Base-by-base conservation (phyloP, 164 flowering plant species). In the Santalum album region DNA sequence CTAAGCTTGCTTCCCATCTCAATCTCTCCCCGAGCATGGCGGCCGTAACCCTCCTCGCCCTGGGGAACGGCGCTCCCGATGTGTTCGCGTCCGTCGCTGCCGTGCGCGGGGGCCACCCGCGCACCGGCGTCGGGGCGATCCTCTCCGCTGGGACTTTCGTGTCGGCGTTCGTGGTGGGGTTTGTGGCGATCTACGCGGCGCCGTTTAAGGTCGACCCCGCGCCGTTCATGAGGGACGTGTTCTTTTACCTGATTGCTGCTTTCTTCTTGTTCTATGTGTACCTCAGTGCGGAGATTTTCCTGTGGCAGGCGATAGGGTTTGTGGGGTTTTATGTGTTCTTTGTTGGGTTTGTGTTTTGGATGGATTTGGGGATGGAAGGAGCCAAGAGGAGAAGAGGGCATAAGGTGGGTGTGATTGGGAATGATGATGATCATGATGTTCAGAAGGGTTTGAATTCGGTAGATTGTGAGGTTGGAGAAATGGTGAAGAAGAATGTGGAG, bases 51-150 rank as follows among this genome's bases (percentile, higher is more conserved):
- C 90, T 92, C n/a, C 66, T 92, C n/a, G 95, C 99, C 2, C 76
- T 92, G 11, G 99, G 99, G 12, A 90, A 94, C 55, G 99, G 99
- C 34, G 86, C 97, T 2, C 97, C 97, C 0, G 97, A 94, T 54
- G 89, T 90, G 20, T 90, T 90, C 49, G 76, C 97, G 0, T 84
- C 95, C 1, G 75, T 82, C 20, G 91, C 90, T 0, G 96, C 99
- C 0, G 78, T 89, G 12, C 75, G 90, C 9, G 65, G 72, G 0
- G 96, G 96, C 12, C 86, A 81, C 24, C 68, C 86, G 10, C 54
- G 97, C 16, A 90, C 97, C 16, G 99, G 97, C 19, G 75, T 94
- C 26, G 96, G 91, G 3, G 96, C 99, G 0, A 89, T 87, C 29
- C 69, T 92, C 17, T 84, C 95, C 0, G 97, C 96, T 0, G 97